Evolutionary conservation across 345 rosid genomes (phyloP), one percentile per base, ranked within the genome.

Genomic region (Lepidium sativum): DNA sequence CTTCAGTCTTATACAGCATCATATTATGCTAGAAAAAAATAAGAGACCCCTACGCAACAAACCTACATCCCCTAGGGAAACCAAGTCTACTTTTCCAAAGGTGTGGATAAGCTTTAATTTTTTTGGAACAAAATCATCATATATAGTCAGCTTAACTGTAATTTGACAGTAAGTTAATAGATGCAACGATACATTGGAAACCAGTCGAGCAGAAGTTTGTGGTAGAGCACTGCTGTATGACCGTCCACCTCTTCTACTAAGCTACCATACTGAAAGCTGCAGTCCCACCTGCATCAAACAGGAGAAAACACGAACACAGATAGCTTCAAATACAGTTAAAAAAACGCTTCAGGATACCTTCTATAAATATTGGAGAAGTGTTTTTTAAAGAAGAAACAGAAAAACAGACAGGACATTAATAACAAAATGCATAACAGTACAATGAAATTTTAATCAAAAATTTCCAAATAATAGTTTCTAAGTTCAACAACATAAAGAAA

Each of bases 191-290:
- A 91, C 99, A 76, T 74, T 63, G 99, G 84, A 68, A 91, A 87
- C 99, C 98, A 95, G 79, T 95, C 98, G 63, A 95, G 87, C 80
- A 86, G 87, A 78, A 95, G 96, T 70, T 86, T 82, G 65, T 91
- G 98, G 80, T 95, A 91, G 60, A 95, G 86, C 78, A 95, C 75
- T 64, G 99, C 99, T 33, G 97, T 95, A 68, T 91, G 99, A 54
- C 99, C 99, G 81, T 95, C 99, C 43, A 95, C 99, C 82, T 95
- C 99, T 83, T 95, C 99, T 71, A 95, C 99, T 77, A 95, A 79
- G 74, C 96, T 91, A 68, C 99, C 98, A 78, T 71, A 71, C 54
- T 84, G 95, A 77, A 95, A 95, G 76, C 96, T 95, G 81, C 94
- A 84, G 75, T 95, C 99, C 99, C 99, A 95, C 81, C 99, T 95